Evolutionary conservation across 108 stramenopile genomes (phyloP), one percentile per base, ranked within the genome.

Genomic region (Cylindrotheca closterium): DNA sequence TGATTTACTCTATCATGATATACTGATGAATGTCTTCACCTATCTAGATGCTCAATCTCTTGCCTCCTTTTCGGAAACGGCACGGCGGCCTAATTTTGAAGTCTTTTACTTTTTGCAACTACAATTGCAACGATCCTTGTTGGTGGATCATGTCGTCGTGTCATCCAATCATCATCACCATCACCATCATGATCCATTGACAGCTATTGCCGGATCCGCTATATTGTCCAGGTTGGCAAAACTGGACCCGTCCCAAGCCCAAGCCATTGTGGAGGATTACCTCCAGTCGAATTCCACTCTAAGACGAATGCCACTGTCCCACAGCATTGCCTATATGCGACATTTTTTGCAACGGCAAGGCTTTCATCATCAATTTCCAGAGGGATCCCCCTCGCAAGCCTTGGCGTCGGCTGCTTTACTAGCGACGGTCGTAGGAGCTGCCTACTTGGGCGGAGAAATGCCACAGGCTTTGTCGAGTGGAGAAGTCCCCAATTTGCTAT

Each of bases 91-190:
- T 0, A 92, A 92, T 42, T 86, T 83, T 63, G 87, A 88, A 79
- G 71, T 69, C 23, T 88, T 84, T 63, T 86, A 88, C 47, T 88
- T 79, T 71, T 58, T 92, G 52, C 87, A 88, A 51, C 73, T 88
- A 27, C 87, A 87, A 60, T 72, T 92, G 37, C 85, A 92, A 63
- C 63, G 85, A 49, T 81, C 87, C 0, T 30, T 87, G 28, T 30
- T 86, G 30, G 48, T 75, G 37, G 47, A 27, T 21, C 24, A 61
- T 50, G 21, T 28, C 27, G 19, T 30, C 3, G 32, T 69, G 49
- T 42, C 37, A 10, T 10, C 7, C 2, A 33, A 60, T n/a, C 18
- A 55, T 1, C 7, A 55, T 46, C 19, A 21, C 5, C 34, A 45
- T 15, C 23, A 60, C 8, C 23, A 60, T 21, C 23, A 60, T 21